Evolutionary conservation across 1,139 yeast genomes (phyloP), one percentile per base, ranked within the genome.

Genomic region (Magnusiomyces ingens): DNA sequence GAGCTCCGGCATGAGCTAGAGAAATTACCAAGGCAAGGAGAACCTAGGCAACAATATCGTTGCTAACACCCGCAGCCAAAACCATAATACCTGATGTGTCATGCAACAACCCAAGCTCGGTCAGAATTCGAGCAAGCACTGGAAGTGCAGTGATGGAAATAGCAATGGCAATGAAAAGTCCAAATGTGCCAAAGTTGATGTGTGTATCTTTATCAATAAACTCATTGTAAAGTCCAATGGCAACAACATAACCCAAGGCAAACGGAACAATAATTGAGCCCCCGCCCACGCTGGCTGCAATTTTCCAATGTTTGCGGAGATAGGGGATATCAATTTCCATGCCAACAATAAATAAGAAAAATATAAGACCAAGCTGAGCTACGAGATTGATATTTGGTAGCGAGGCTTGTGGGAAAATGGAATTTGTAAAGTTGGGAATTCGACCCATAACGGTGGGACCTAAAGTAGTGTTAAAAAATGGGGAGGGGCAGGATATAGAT

Each of bases 81-180:
- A 84, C 93, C 51, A 85, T 79, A n/a, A 84, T 79, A 37, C 94
- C 94, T 10, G 85, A 90, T 55, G 86, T 73, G 62, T 84, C 90
- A 52, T 82, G 81, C 50, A 84, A 77, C 59, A 86, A 71, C 59
- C 85, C 77, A 57, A 86, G 72, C 64, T 85, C 93, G 2, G 89
- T 82, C 58, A 86, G 70, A 44, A 86, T 86, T 65, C 94, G 80
- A 1, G 88, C 91, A 59, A 86, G 71, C 6, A 86, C 95, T 0
- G 95, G 95, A 68, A 86, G 82, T 0, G 94, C 95, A 1, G 95
- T 86, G 59, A 86, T 84, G 58, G 91, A 81, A 73, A 85, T 76
- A 1, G 95, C 91, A 18, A 84, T 89, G 2, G 91, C 90, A 50
- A 85, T 81, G 59, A 85, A 85, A 15, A 84, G 84, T 82, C 83